phyloP scores from a whole-genome alignment of 2,329 filamentous ascomycete genomes.

The Zymoseptoria crescenta region DNA sequence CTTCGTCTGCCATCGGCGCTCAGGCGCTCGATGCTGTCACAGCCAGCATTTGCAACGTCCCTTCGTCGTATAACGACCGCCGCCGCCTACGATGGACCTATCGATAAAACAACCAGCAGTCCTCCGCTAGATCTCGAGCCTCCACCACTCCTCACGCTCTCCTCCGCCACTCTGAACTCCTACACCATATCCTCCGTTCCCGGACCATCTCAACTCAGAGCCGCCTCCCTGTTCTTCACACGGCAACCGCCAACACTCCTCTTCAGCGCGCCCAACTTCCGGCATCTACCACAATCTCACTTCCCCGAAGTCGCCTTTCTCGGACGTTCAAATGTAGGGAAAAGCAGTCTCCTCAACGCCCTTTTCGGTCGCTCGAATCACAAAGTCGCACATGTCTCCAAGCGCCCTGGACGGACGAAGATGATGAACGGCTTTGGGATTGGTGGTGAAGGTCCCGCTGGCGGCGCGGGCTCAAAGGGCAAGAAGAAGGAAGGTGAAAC shows the following conservation, averaged over 20 bases:
- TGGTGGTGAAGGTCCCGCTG: conserved; percentile 29
- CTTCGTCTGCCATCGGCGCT: conserved; percentile 21
- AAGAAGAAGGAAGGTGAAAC: conserved; percentile 30
- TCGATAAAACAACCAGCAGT: background rate
- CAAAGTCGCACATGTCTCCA: conserved; percentile 48
- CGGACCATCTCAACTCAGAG: conserved; percentile 30
- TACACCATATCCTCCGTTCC: conserved; percentile 28
- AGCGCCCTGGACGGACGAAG: conserved; percentile 53
- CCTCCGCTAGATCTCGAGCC: background rate
- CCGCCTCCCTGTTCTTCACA: conserved; percentile 40
- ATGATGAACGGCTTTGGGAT: conserved; percentile 61
- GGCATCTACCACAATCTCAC: conserved; percentile 46
- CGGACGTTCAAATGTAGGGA: conserved; percentile 63
- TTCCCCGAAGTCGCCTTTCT: conserved; percentile 59
- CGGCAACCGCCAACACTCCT: conserved; percentile 46
- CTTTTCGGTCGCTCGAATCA: conserved; percentile 41
- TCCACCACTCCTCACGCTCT: conserved; percentile 21
- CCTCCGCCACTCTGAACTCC: conserved; percentile 25
- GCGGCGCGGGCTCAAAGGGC: conserved; percentile 13
- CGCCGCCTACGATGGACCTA: conserved; percentile 2
- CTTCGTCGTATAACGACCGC: conserved; percentile 1
- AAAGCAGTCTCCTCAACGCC: conserved; percentile 59
- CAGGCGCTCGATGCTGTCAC: conserved; percentile 12
- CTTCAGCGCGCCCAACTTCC: conserved; percentile 55
- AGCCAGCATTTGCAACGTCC: background rate